Conservation (phyloP, 805 yeast genomes). For the Ogataea henricii region DNA sequence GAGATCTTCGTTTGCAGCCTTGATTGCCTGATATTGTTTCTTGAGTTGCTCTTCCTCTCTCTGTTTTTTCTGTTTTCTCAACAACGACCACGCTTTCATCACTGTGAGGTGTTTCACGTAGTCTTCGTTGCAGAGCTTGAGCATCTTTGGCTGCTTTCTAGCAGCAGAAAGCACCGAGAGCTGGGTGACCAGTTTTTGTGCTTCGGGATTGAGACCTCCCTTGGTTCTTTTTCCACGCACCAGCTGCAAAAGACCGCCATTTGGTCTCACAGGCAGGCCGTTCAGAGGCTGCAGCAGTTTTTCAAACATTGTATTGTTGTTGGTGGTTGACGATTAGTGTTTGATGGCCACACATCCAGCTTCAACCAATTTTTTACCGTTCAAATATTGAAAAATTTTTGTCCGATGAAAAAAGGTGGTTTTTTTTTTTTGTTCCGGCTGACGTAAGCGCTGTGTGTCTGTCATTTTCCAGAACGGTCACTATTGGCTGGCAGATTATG, state of each 20-base stretch:
- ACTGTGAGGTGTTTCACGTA: conserved; percentile 81
- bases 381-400: conserved; percentile 15
- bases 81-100: conserved; percentile 76
- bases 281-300: conserved; percentile 7
- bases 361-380: too few relatives aligned
- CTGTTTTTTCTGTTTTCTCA: conserved; percentile 53
- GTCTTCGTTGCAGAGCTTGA: conserved; percentile 79
- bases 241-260: conserved; percentile 41
- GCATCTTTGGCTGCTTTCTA: conserved; percentile 81
- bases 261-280: conserved; percentile 3
- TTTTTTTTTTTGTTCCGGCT: too few relatives aligned
- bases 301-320: conserved; percentile 1
- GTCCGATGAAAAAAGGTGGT: background rate
- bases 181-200: conserved; percentile 43
- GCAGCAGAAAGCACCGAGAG: conserved; percentile 84
- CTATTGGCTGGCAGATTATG: background rate
- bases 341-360: too few relatives aligned
- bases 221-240: conserved; percentile 40
- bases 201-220: conserved; percentile 33
- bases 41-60: conserved; percentile 45
- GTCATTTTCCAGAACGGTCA: background rate
- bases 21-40: conserved; percentile 65
- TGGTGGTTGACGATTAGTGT: background rate
- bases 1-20: conserved; percentile 74
- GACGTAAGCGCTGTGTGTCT: too few relatives aligned